Evolutionary conservation across 345 rosid species (phyloP).

Genomic region (Eucalyptus sp.): DNA sequence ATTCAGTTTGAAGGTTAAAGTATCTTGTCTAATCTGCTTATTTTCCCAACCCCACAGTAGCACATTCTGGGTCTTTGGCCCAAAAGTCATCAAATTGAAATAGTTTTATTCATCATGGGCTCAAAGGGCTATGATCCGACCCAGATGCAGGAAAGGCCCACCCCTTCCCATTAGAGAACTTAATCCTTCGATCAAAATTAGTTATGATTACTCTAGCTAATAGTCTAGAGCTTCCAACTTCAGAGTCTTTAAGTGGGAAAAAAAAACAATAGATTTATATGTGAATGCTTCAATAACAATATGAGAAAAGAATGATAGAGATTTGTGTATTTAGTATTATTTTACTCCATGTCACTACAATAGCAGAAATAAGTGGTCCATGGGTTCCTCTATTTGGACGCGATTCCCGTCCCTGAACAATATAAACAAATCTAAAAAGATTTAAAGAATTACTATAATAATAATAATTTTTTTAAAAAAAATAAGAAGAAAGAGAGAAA

Average conservation of each 20-base stretch:
- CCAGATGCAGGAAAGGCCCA: too few species aligned
- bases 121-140: too few species aligned
- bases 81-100: too few species aligned
- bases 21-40: too few species aligned
- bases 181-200: too few species aligned
- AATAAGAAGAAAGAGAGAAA: too few species aligned
- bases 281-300: neutral
- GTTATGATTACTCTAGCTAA: constrained; percentile 38
- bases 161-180: too few species aligned
- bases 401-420: constrained; percentile 90
- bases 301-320: neutral
- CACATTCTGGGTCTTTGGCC: too few species aligned
- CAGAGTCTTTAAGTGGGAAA: constrained; percentile 30
- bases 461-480: too few species aligned
- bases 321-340: neutral
- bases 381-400: constrained; percentile 36
- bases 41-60: too few species aligned
- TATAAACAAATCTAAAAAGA: neutral
- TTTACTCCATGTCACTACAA: constrained; percentile 70
- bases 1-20: too few species aligned
- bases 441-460: too few species aligned
- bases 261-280: neutral
- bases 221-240: constrained; percentile 43
- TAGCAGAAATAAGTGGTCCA: constrained; percentile 89
- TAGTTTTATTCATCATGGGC: neutral